Evolutionary conservation across 257 asterid genomes (phyloP).

Genomic region (Fraxinus cuspidata): DNA sequence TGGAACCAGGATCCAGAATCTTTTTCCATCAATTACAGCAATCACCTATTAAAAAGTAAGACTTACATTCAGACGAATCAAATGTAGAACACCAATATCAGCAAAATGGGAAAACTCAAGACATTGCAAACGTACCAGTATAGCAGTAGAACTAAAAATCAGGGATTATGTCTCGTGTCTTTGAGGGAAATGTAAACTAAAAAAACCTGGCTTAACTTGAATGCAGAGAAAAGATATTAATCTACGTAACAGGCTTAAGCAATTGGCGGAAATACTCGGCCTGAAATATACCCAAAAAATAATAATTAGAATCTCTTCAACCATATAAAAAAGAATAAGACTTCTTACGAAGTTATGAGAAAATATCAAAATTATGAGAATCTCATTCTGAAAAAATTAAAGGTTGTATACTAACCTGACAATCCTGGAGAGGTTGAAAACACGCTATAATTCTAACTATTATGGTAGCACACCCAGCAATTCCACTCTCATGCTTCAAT

Average conservation of each 20-base stretch:
- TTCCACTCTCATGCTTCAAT: slow-evolving; percentile 89
- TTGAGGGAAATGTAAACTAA: slow-evolving; percentile 46
- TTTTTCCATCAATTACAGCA: slow-evolving; percentile 72
- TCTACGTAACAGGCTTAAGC: slow-evolving; percentile 97
- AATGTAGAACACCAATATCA: neutral
- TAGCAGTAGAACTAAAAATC: slow-evolving; percentile 35
- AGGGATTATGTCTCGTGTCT: slow-evolving; percentile 42
- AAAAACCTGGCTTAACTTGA: slow-evolving; percentile 60
- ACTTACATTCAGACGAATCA: slow-evolving; percentile 23
- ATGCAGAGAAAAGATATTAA: slow-evolving; percentile 41
- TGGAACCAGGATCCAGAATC: slow-evolving; percentile 49
- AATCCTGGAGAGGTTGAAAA: slow-evolving; percentile 97
- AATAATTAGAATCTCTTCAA: slow-evolving; percentile 25
- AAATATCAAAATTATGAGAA: slow-evolving; percentile 2
- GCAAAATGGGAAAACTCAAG: neutral
- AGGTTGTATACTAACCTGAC: slow-evolving; percentile 63
- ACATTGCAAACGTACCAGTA: slow-evolving; percentile 30
- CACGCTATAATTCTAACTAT: slow-evolving; percentile 95
- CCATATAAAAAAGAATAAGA: slow-evolving; percentile 6
- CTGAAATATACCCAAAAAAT: slow-evolving; percentile 51
- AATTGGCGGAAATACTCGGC: slow-evolving; percentile 94
- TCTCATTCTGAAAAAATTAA: neutral
- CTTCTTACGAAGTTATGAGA: slow-evolving; percentile 7
- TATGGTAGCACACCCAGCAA: slow-evolving; percentile 83
- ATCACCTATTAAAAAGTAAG: slow-evolving; percentile 41